These are phyloP conservation scores for Pholiota conissans DNA, from an alignment of 768 basidiomycete genomes.

Conservation along the genomic window DNA sequence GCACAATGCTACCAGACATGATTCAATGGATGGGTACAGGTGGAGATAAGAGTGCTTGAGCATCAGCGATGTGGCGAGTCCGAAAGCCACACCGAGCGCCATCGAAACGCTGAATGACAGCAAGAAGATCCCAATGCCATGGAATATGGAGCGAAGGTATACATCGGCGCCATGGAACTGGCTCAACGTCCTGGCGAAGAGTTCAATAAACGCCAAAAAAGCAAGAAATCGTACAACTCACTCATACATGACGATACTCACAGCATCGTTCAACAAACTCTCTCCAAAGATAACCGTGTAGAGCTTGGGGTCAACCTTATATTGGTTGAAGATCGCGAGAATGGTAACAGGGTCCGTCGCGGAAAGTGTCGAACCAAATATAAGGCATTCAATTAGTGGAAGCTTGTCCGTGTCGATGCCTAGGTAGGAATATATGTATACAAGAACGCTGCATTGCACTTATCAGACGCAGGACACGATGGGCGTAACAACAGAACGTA, in stretches of 20 bases:
- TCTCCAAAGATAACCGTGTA: constrained; percentile 98
- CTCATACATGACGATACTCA: constrained; percentile 99
- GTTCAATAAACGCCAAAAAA: not conserved
- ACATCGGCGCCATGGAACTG: constrained; percentile 91
- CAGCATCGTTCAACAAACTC: constrained; percentile 95
- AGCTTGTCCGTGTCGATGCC: constrained; percentile 89
- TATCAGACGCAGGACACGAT: constrained; percentile 36
- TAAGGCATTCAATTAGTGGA: constrained; percentile 88
- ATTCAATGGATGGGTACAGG: constrained; percentile 90
- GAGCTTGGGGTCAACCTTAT: constrained; percentile 97
- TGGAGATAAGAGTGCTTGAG: constrained; percentile 92
- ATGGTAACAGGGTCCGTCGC: constrained; percentile 99
- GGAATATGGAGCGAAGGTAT: constrained; percentile 85
- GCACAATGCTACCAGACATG: constrained; percentile 91
- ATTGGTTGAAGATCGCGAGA: constrained; percentile 96
- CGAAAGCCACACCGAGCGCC: constrained; percentile 90
- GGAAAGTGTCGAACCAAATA: constrained; percentile 94
- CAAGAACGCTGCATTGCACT: constrained; percentile 73
- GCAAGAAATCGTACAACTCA: constrained; percentile 46
- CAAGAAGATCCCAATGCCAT: constrained; percentile 97
- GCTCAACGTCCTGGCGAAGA: constrained; percentile 69
- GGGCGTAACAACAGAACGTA: constrained; percentile 43
- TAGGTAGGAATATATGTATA: constrained; percentile 92
- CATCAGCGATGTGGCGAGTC: constrained; percentile 86
- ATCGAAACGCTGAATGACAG: constrained; percentile 94